These are phyloP conservation scores for Gastroboletus turbinatus DNA, from an alignment of 1,284 basidiomycete species.

Conservation along the genomic window DNA sequence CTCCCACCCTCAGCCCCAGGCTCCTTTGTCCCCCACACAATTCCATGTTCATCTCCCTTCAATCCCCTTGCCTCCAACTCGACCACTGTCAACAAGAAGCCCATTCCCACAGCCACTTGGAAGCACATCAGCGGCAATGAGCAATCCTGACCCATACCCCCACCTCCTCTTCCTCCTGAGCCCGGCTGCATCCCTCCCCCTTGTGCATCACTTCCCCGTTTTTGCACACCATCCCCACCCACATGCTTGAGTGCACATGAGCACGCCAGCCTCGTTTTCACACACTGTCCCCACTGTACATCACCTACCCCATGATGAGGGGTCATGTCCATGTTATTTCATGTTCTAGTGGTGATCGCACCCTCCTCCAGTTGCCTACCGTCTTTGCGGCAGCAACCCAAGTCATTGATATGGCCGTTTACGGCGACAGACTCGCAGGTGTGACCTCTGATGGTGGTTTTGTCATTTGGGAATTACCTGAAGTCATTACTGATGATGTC, in stretches of 20 bases:
- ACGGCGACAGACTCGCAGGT: conserved; percentile 76
- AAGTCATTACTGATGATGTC: conserved; percentile 77
- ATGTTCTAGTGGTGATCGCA: conserved; percentile 79
- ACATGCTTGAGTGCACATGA: no score
- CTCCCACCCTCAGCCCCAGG: conserved; percentile 41
- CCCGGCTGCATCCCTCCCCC: conserved; percentile 55
- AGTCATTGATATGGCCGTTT: conserved; percentile 81
- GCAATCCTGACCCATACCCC: conserved; percentile 36
- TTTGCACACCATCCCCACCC: no score
- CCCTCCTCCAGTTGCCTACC: conserved; percentile 70
- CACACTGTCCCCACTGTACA: no score
- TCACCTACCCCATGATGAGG: conserved; percentile 87
- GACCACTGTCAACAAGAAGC: conserved; percentile 59
- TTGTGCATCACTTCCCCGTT: no score
- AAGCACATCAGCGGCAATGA: conserved; percentile 44
- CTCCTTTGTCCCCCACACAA: conserved; percentile 70
- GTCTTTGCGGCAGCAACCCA: conserved; percentile 60
- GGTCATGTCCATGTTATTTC: conserved; percentile 85
- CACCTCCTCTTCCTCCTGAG: conserved; percentile 52
- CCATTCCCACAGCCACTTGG: conserved; percentile 46
- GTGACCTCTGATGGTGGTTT: conserved; percentile 84
- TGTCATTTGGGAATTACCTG: conserved; percentile 81
- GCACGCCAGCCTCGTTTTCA: no score
- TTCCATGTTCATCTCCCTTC: conserved; percentile 82
- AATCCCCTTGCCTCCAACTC: conserved; percentile 61